phyloP scores from a whole-genome alignment of 768 basidiomycete species.

The Termitomyces sp. region DNA sequence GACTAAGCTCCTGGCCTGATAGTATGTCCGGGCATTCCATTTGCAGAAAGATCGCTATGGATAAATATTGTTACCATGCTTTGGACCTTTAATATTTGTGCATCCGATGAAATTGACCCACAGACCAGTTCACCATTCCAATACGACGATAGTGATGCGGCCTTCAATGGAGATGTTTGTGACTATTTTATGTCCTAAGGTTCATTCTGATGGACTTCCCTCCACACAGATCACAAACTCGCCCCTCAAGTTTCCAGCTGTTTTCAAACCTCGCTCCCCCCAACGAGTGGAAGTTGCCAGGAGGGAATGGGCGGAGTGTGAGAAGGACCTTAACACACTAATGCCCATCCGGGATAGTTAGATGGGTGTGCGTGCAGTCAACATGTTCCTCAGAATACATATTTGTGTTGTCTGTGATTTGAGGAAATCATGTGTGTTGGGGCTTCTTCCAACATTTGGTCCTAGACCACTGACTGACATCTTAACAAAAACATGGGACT shows the following conservation, averaged over 20 bases:
- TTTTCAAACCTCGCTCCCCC: background rate
- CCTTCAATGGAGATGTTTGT: background rate
- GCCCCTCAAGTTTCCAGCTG: background rate
- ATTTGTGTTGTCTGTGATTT: too few species aligned
- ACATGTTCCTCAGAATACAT: background rate
- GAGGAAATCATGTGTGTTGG: background rate
- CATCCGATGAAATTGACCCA: background rate
- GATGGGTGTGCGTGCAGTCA: background rate
- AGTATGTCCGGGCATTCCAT: background rate
- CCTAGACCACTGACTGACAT: too few species aligned
- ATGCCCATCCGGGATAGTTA: background rate
- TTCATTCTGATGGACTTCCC: background rate
- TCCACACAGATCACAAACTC: background rate
- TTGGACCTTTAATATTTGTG: background rate
- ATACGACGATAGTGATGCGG: background rate
- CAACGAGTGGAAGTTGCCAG: background rate
- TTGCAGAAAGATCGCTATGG: background rate
- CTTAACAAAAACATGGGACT: too few species aligned
- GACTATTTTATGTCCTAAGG: background rate
- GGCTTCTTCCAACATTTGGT: too few species aligned
- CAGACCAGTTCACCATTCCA: background rate
- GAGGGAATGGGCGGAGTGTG: background rate
- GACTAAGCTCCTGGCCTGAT: background rate
- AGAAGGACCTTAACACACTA: background rate
- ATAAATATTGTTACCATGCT: background rate